Evolutionary conservation across 2,329 filamentous ascomycete genomes (phyloP).

Genomic region (Pestalotiopsis fici): DNA sequence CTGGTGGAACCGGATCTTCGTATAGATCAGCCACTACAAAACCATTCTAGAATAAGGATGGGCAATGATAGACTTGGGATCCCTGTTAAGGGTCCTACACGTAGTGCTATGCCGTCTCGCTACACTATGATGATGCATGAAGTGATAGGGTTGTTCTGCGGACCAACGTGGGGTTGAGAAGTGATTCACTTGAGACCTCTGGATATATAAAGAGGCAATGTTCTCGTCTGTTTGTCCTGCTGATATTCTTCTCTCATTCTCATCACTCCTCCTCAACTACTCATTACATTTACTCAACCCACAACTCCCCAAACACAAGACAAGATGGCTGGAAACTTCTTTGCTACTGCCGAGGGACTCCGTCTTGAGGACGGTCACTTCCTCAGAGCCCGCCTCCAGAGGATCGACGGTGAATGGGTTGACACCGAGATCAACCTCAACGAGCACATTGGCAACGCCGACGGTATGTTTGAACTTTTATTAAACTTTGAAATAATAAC

Average conservation of each 20-base stretch:
- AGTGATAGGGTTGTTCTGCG: background rate
- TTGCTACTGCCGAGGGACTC: conserved; percentile 45
- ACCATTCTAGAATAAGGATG: background rate
- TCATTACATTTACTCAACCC: background rate
- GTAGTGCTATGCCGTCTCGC: background rate
- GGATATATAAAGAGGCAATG: background rate
- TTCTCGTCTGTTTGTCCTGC: background rate
- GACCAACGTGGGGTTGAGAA: background rate
- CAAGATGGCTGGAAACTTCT: conserved; percentile 37
- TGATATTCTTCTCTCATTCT: background rate
- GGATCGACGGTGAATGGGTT: conserved; percentile 40
- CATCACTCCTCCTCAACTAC: background rate
- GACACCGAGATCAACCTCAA: conserved; percentile 52
- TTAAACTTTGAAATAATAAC: background rate
- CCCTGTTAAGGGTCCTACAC: background rate
- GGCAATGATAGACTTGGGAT: background rate
- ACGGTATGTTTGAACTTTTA: conserved; percentile 38
- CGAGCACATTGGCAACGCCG: conserved; percentile 49
- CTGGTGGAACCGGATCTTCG: background rate
- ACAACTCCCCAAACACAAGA: background rate
- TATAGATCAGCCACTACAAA: background rate
- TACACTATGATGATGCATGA: background rate
- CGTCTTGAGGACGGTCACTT: conserved; percentile 50
- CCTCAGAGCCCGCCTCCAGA: conserved; percentile 42
- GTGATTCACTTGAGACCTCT: background rate